Evolutionary conservation across 805 yeast species (phyloP), one percentile per base, ranked within the genome.

Genomic region (Saccharomycopsis capsularis): DNA sequence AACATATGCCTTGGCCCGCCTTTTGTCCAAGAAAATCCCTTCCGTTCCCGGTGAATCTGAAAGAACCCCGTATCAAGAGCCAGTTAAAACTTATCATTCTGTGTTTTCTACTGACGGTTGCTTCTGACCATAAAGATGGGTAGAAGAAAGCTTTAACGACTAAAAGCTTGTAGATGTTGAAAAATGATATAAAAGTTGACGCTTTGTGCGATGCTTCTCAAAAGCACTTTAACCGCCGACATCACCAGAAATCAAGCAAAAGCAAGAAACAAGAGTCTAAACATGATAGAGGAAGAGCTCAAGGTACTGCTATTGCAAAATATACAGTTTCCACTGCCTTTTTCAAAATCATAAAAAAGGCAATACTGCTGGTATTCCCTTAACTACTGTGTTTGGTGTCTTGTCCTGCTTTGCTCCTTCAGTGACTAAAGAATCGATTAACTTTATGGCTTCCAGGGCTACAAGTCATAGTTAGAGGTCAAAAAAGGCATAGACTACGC

Each of bases 111-210:
- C 60, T 73, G 81, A 78, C 85, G 91, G 90, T 63, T 85, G 40
- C 57, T 65, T 24, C 89, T 89, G 0, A 57, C 85, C 37, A 64
- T 85, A 65, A 63, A 15, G 74, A 75, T 5, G 93, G 95, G 4
- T 85, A 85, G 62, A 81, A 78, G 62, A 70, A 93, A 59, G 82
- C 90, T 0, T 64, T 85, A 40, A 76, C 75, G 39, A 79, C 83
- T 1, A 73, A 75, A 42, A 93, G 85, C 63, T 60, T 84, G 55
- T 84, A 60, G 56, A 59, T 58, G 24, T 61, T 78, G 53, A 74
- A 73, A 19, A 68, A 69, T 1, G 65, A 66, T 34, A 64, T 70
- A 63, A 59, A 67, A 13, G 66, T 74, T 35, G 75, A 76, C 24
- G 56, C 56, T 15, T 60, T 75, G 50, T 68, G 68, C 48, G 56